Evolutionary conservation across 306 rosid genomes (phyloP).

Genomic region (Gastrolobium villosum): DNA sequence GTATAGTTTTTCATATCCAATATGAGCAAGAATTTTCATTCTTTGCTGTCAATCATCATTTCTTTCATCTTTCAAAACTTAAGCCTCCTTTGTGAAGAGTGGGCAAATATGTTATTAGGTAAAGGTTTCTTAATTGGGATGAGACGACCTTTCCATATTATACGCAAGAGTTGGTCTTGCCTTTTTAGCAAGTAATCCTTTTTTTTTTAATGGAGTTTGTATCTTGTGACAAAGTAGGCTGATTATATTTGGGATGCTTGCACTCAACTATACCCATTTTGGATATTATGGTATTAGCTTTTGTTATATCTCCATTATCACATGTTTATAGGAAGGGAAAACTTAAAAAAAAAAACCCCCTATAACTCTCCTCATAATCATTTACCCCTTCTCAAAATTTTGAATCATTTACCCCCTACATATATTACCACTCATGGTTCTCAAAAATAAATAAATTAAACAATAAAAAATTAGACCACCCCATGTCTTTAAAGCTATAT

Average conservation of each 20-base stretch:
- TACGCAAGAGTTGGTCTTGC: conserved; percentile 29
- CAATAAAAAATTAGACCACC: background rate
- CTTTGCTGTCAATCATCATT: conserved; percentile 61
- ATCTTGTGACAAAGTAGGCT: background rate
- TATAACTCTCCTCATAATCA: too few species aligned
- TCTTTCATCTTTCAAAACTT: conserved; percentile 49
- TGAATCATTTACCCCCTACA: too few species aligned
- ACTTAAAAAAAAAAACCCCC: too few species aligned
- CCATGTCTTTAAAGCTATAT: background rate
- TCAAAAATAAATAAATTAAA: background rate
- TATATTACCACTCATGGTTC: background rate
- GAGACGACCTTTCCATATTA: conserved; percentile 37
- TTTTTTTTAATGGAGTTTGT: background rate
- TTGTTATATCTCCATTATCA: background rate
- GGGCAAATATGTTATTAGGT: conserved; percentile 36
- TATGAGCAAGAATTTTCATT: conserved; percentile 59
- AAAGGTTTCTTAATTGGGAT: conserved; percentile 5
- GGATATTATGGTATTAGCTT: conserved; percentile 11
- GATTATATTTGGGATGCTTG: conserved; percentile 23
- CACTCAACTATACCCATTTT: conserved; percentile 16
- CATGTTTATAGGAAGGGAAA: background rate
- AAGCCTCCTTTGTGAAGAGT: conserved; percentile 32
- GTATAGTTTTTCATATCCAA: conserved; percentile 68
- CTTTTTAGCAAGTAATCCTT: background rate
- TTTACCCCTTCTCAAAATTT: too few species aligned